Evolutionary conservation across 192 early-diverging fungal species (phyloP).

Genomic region (Coemansia sp.): DNA sequence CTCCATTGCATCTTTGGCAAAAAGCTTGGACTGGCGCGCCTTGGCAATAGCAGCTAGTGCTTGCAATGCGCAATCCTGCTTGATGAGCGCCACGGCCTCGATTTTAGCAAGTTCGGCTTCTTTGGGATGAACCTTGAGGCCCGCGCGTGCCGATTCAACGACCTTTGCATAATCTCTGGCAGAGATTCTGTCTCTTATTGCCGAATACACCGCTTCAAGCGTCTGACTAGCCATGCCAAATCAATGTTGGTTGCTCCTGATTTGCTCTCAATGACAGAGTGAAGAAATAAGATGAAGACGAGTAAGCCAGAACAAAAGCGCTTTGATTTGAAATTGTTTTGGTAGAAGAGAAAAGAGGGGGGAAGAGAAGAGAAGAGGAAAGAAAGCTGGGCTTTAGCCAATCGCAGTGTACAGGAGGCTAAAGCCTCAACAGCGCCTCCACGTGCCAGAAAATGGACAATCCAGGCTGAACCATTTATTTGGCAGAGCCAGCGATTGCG

Average conservation of each 20-base stretch:
- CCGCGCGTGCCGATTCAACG: constrained; percentile 20
- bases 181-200: constrained; percentile 27
- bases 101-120: no score
- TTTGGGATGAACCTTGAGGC: constrained; percentile 20
- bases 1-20: no score
- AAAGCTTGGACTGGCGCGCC: no score
- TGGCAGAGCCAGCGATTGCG: no score
- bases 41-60: no score
- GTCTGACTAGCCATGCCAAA: constrained; percentile 19
- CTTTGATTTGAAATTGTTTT: not conserved
- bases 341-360: not conserved
- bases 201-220: constrained; percentile 29
- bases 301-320: not conserved
- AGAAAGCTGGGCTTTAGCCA: no score
- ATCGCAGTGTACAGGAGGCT: no score
- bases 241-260: not conserved
- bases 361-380: not conserved
- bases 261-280: not conserved
- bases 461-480: no score
- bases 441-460: no score
- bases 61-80: no score
- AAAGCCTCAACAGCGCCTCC: no score
- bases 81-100: no score
- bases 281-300: not conserved
- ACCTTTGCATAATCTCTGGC: constrained; percentile 19